Base-by-base conservation (phyloP, 306 rosid species). In the Vigna angularis region DNA sequence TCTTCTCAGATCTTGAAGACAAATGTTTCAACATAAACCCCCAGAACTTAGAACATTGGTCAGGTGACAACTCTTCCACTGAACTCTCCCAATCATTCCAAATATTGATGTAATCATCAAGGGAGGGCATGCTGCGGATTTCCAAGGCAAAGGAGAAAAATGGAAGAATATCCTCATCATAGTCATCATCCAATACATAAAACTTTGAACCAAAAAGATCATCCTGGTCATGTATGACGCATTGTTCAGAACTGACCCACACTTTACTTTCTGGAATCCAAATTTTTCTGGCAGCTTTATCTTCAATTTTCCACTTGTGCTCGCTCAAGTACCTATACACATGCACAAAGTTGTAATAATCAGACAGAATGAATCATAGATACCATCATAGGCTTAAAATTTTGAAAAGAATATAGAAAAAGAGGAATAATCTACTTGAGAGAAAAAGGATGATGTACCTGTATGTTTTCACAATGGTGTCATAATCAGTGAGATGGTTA, bases 71-170 rank as follows among this genome's bases (percentile, higher is more conserved):
- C 24, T 17, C 40, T 15, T 73, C 71, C 17, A 16, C 66, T 36
- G 87, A 85, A 68, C 70, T 80, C 85, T 87, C 94, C 96, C 98
- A 93, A 4, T 34, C 74, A 81, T 84, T 84, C 98, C 98, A 89
- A 6, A 91, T 87, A 26, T 73, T 73, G 32, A 80, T 76, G 79
- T 89, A 93, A 71, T 91, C 94, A 12, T 85, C 90, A 20, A 83
- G 52, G 7, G 80, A 78, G 34, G 94, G 97, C 70, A 20, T 61
- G 48, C n/a, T 48, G 47, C 74, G 82, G 9, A 87, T 91, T 12
- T 48, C 34, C 74, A 90, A 74, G 48, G 88, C 87, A 66, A 0
- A 5, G 40, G 79, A 64, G 84, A 93, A 87, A 72, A 93, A 91
- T 9, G 9, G 5, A 16, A 86, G 84, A 15, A 89, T 69, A 2